These are phyloP conservation scores for Phylloporus arenicola DNA, from an alignment of 768 basidiomycete species.

Conservation along the genomic window DNA sequence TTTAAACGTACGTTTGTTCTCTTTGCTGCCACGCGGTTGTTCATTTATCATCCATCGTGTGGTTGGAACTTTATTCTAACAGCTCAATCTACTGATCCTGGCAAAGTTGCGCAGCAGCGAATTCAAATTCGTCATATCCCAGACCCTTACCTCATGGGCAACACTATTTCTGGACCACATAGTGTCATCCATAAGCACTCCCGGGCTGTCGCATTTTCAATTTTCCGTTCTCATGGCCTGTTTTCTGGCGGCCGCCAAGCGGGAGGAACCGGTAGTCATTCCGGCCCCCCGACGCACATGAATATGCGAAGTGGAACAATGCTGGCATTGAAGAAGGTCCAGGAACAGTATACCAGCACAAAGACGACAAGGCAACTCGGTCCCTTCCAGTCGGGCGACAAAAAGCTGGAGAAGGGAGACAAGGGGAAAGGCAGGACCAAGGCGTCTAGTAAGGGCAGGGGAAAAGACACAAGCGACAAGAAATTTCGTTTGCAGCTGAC, in stretches of 20 bases:
- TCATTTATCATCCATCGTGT: neutral
- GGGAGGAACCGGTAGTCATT: constrained; percentile 3
- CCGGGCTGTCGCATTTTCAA: constrained; percentile 70
- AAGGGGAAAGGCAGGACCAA: constrained; percentile 16
- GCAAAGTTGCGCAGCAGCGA: constrained; percentile 63
- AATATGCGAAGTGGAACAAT: constrained; percentile 43
- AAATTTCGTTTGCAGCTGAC: constrained; percentile 25
- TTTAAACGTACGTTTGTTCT: constrained; percentile 36
- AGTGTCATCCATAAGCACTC: constrained; percentile 80
- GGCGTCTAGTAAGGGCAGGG: constrained; percentile 28
- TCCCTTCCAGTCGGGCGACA: constrained; percentile 7
- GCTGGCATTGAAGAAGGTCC: constrained; percentile 69
- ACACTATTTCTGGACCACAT: constrained; percentile 49
- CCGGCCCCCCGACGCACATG: constrained; percentile 18
- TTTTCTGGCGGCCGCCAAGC: constrained; percentile 15
- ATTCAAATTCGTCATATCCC: constrained; percentile 55
- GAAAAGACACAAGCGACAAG: constrained; percentile 26
- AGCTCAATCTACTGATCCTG: constrained; percentile 41
- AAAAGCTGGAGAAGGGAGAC: constrained; percentile 18
- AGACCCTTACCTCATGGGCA: constrained; percentile 41
- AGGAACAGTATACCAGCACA: constrained; percentile 73
- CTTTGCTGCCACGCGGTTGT: constrained; percentile 1
- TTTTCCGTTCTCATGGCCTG: constrained; percentile 57
- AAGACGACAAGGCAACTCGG: constrained; percentile 54
- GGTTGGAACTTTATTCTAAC: neutral